phyloP scores from a whole-genome alignment of 768 basidiomycete species.

The Rickenella mellea region DNA sequence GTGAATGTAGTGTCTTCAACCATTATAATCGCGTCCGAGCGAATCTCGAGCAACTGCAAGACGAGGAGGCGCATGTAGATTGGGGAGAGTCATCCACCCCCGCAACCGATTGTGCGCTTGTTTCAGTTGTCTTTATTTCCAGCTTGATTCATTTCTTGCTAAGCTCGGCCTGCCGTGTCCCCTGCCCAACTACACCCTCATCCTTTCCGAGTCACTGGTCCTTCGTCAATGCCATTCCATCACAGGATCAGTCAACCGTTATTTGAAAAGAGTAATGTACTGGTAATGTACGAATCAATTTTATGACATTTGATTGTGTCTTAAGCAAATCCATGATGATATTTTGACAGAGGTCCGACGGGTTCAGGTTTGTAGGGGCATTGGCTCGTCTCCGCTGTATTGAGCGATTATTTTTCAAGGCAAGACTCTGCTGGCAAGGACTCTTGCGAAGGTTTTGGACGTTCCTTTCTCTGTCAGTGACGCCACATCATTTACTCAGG shows the following conservation, averaged over 20 bases:
- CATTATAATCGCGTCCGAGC: slow-evolving; percentile 86
- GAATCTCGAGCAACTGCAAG: slow-evolving; percentile 45
- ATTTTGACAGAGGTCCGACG: slow-evolving; percentile 57
- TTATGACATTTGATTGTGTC: slow-evolving; percentile 12
- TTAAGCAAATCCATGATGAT: not conserved
- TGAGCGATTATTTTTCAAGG: slow-evolving; percentile 30
- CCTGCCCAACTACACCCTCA: slow-evolving; percentile 59
- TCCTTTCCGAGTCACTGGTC: slow-evolving; percentile 24
- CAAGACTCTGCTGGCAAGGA: slow-evolving; percentile 85
- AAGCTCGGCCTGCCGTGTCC: slow-evolving; percentile 33
- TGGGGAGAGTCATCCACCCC: slow-evolving; percentile 13
- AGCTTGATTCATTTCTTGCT: slow-evolving; percentile 5
- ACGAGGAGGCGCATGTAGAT: slow-evolving; percentile 25
- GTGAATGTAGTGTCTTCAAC: slow-evolving; percentile 67
- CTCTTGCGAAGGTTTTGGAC: slow-evolving; percentile 83
- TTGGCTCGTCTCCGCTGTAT: not conserved
- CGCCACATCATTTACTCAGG: slow-evolving; percentile 91
- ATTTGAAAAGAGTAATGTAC: slow-evolving; percentile 94
- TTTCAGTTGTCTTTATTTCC: not conserved
- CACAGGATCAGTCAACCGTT: slow-evolving; percentile 38
- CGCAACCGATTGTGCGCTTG: slow-evolving; percentile 20
- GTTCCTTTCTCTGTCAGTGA: slow-evolving; percentile 93
- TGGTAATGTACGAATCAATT: slow-evolving; percentile 63
- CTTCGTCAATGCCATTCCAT: slow-evolving; percentile 25
- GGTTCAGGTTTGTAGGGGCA: slow-evolving; percentile 52